Conservation (phyloP, 2,329 filamentous ascomycete genomes). For the Thyridium curvatum region DNA sequence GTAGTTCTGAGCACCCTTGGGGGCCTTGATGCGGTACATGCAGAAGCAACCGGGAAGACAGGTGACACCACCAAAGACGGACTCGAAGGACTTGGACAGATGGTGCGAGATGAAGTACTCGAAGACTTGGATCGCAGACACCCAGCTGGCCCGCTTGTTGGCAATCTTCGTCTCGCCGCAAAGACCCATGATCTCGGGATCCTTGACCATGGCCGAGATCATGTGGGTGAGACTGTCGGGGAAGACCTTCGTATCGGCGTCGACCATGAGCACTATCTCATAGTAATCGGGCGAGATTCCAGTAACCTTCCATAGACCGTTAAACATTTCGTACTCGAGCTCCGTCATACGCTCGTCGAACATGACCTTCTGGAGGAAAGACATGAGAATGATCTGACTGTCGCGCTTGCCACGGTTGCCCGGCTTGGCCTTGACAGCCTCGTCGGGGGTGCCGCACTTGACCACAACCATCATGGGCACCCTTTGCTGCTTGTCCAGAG, state of each 20-base stretch:
- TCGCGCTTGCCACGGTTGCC: slow-evolving; percentile 98
- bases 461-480: slow-evolving; percentile 97
- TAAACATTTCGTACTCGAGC: slow-evolving; percentile 99
- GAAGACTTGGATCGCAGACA: slow-evolving; percentile 97
- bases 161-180: slow-evolving; percentile 99
- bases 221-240: slow-evolving; percentile 97
- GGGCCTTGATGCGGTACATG: slow-evolving; percentile 99
- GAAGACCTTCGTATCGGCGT: slow-evolving; percentile 98
- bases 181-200: slow-evolving; percentile 97
- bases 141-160: slow-evolving; percentile 93
- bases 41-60: slow-evolving; percentile 98
- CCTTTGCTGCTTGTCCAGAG: slow-evolving; percentile 83
- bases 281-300: slow-evolving; percentile 98
- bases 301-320: slow-evolving; percentile 96
- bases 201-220: slow-evolving; percentile 98
- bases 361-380: slow-evolving; percentile 99
- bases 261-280: slow-evolving; percentile 97
- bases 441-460: slow-evolving; percentile 90
- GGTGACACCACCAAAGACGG: slow-evolving; percentile 96
- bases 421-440: slow-evolving; percentile 75
- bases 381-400: slow-evolving; percentile 99
- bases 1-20: slow-evolving; percentile 97
- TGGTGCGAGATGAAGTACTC: slow-evolving; percentile 99
- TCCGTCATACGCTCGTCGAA: slow-evolving; percentile 99
- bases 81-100: slow-evolving; percentile 94